Evolutionary conservation across 2,329 filamentous ascomycete species (phyloP), one percentile per base, ranked within the genome.

Genomic region (Pseudogymnoascus sp.): DNA sequence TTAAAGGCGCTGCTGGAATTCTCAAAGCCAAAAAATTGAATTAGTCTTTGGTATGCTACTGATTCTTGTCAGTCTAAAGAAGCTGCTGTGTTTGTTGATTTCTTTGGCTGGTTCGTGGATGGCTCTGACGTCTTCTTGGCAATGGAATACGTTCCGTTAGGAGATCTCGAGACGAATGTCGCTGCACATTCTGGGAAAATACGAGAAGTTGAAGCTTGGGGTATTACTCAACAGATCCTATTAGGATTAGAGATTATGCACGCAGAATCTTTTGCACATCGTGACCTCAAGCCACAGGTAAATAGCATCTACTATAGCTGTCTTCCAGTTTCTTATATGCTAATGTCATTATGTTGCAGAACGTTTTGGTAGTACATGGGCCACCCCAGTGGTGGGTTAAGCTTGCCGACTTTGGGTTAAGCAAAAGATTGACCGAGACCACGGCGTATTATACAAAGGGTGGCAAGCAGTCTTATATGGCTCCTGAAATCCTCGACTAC

Each of bases 231-330:
- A 2, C 65, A 68, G 22, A 35, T 67, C 2, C 63, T 68, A 3
- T 52, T 36, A 38, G 67, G 65, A 14, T 39, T 68, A 16, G n/a
- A 62, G 12, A 39, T 62, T 8, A 67, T 68, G 67, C 65, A 67
- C 49, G 19, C 59, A 22, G 64, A 67, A 19, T 55, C 36, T 19
- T 62, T 66, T 52, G 62, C 61, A n/a, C 66, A 68, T 30, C 55
- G 65, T 28, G 64, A 68, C 25, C 33, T 68, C 16, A 68, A 67
- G n/a, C 66, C 66, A 22, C 23, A 60, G 19, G 65, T 66, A 60
- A 60, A 22, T 19, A 45, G 14, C 22, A 35, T 60, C 19, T 23
- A 55, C n/a, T 23, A 23, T 55, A 4, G 12, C 22, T 4, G 6
- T 19, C 19, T 19, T 19, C 19, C 19, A 23, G 16, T 58, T 3